Conservation (phyloP, 2,329 filamentous ascomycete genomes). For the Penicillium paneum region DNA sequence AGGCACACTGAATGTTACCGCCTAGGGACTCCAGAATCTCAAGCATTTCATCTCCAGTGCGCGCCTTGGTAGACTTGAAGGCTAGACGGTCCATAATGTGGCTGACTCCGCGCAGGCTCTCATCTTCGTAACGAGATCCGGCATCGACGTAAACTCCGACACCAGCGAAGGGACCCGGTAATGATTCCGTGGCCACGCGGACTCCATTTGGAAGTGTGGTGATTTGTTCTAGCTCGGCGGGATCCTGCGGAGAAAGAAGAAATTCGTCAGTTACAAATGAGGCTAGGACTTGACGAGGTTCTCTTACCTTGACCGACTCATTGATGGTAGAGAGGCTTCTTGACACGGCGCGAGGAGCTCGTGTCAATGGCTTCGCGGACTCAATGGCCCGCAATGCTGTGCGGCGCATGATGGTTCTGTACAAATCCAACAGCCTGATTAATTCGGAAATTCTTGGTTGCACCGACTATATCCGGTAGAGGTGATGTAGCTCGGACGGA, state of each 20-base stretch:
- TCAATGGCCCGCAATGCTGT: constrained; percentile 41
- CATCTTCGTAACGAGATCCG: constrained; percentile 89
- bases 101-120: constrained; percentile 79
- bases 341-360: constrained; percentile 33
- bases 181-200: constrained; percentile 88
- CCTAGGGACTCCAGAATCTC: constrained; percentile 84
- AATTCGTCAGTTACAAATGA: constrained; percentile 5
- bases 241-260: constrained; percentile 56
- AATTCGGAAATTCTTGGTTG: constrained; percentile 6
- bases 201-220: constrained; percentile 89
- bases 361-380: constrained; percentile 37
- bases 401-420: constrained; percentile 36
- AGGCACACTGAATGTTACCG: constrained; percentile 95
- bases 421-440: not conserved
- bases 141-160: constrained; percentile 95
- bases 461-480: constrained; percentile 13
- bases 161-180: constrained; percentile 90
- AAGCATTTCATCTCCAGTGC: constrained; percentile 77
- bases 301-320: constrained; percentile 36
- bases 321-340: constrained; percentile 38
- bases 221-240: constrained; percentile 79
- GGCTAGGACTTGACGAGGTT: not conserved
- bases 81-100: constrained; percentile 95
- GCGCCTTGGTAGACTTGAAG: constrained; percentile 78
- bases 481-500: constrained; percentile 7